Evolutionary conservation across 225 moss, liverwort and hornwort species (phyloP).

Genomic region (Straminergon stramineum): DNA sequence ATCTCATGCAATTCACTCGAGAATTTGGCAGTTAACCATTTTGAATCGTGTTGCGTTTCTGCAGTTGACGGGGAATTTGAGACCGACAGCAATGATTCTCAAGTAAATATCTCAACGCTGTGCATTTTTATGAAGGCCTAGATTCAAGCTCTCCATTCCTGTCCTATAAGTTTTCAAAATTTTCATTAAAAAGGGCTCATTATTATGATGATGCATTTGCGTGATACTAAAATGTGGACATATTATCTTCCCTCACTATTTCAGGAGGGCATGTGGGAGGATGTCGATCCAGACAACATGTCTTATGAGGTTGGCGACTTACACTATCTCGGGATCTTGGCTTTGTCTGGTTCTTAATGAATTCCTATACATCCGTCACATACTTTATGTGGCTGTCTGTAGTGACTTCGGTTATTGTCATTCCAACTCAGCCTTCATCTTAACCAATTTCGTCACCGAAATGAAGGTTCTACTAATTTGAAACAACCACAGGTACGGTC

Average conservation of each 20-base stretch:
- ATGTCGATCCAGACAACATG: conserved; percentile 82
- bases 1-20: neutral
- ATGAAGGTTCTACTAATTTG: neutral
- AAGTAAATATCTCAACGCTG: conserved; percentile 20
- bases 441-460: neutral
- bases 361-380: neutral
- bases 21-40: neutral
- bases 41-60: neutral
- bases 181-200: neutral
- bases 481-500: neutral
- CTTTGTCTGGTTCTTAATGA: neutral
- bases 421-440: neutral
- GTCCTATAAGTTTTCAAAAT: neutral
- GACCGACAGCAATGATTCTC: conserved; percentile 62
- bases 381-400: neutral
- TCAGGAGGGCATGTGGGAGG: conserved; percentile 73
- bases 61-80: conserved; percentile 64
- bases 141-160: neutral
- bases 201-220: neutral
- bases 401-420: neutral
- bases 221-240: neutral
- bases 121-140: neutral
- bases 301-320: conserved; percentile 57
- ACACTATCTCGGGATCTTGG: neutral
- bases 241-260: neutral